These are phyloP conservation scores for Ballota nigra DNA, from an alignment of 257 asterid genomes.

Conservation along the genomic window DNA sequence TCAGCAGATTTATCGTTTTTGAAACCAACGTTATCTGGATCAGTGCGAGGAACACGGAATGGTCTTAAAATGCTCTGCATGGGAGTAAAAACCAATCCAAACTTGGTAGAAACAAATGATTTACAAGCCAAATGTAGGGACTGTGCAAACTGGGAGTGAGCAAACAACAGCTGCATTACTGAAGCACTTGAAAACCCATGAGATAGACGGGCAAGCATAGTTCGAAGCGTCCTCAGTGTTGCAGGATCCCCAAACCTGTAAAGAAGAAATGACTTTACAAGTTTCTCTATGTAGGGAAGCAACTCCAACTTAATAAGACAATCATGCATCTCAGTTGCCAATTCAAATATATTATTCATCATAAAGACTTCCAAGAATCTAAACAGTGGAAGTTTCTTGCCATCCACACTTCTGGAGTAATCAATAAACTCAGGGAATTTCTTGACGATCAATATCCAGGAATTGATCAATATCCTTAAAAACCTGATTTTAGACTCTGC, in stretches of 20 bases:
- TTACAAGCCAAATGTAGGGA: conserved; percentile 42
- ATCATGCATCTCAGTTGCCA: conserved; percentile 44
- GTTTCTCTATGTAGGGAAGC: conserved; percentile 63
- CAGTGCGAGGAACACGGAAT: conserved; percentile 28
- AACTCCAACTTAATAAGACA: conserved; percentile 53
- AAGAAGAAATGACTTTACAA: conserved; percentile 60
- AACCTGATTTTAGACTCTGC: conserved; percentile 49
- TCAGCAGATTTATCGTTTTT: conserved; percentile 29
- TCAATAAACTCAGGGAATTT: conserved; percentile 37
- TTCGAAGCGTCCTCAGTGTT: conserved; percentile 63
- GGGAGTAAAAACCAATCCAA: conserved; percentile 64
- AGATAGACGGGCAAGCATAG: conserved; percentile 50
- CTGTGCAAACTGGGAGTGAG: conserved; percentile 67
- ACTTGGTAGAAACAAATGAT: conserved; percentile 45
- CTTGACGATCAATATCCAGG: conserved; percentile 70
- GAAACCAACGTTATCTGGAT: conserved; percentile 29
- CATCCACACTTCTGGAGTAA: conserved; percentile 34
- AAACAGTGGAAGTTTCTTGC: conserved; percentile 36
- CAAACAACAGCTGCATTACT: conserved; percentile 65
- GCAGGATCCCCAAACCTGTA: conserved; percentile 77
- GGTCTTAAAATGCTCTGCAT: conserved; percentile 64
- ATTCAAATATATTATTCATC: conserved; percentile 52
- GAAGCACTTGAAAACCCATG: conserved; percentile 61
- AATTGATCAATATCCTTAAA: conserved; percentile 51
- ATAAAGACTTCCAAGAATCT: conserved; percentile 67